phyloP scores from a whole-genome alignment of 352 stramenopile genomes.

The Phytophthora sp. region DNA sequence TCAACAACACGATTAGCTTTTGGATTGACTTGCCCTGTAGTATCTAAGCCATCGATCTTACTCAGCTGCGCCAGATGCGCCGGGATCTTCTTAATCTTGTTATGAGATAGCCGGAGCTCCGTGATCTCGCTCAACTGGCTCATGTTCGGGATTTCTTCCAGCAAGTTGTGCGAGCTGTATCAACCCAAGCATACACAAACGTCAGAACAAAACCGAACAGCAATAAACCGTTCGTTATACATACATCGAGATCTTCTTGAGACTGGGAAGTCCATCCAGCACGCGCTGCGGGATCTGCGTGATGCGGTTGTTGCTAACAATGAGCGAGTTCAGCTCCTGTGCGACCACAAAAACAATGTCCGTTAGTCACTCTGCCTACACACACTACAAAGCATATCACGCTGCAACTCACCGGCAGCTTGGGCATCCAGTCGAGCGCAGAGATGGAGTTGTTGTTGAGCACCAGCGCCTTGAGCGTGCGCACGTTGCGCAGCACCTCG shows the following conservation, averaged over 20 bases:
- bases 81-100: constrained; percentile 75
- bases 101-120: constrained; percentile 85
- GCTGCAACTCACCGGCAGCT: constrained; percentile 51
- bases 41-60: constrained; percentile 17
- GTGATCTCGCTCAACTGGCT: constrained; percentile 67
- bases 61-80: constrained; percentile 64
- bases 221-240: not conserved
- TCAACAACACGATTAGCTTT: constrained; percentile 6
- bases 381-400: not conserved
- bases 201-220: constrained; percentile 4
- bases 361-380: constrained; percentile 2
- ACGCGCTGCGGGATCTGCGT: constrained; percentile 61
- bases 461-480: constrained; percentile 79
- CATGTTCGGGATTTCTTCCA: constrained; percentile 77
- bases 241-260: constrained; percentile 89
- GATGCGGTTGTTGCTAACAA: constrained; percentile 88
- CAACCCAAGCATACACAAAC: constrained; percentile 1
- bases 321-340: constrained; percentile 83
- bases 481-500: constrained; percentile 72
- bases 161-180: constrained; percentile 75
- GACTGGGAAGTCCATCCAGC: constrained; percentile 67
- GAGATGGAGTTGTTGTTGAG: constrained; percentile 88
- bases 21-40: too few species aligned
- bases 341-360: not conserved
- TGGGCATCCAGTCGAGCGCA: constrained; percentile 83